Percentiles rank a stretch among this genome's conserved stretches.
Evolutionary conservation across 352 stramenopile species (phyloP).

Genomic region (Pythium utonaiense): DNA sequence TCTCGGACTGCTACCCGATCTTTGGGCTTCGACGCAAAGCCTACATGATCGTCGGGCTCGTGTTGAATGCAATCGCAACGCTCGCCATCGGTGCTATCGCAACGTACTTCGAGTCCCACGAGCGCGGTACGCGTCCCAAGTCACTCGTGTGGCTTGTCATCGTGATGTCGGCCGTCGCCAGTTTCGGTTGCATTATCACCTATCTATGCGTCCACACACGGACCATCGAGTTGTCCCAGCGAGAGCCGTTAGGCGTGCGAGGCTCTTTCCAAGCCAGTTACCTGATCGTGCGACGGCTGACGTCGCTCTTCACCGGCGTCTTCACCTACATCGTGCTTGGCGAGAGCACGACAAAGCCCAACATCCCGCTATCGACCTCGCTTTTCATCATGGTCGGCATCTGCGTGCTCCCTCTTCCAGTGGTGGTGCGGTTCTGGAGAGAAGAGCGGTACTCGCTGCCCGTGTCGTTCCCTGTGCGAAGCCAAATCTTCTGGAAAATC

Average conservation of each 20-base stretch:
- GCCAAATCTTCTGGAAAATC: slow-evolving; percentile 43
- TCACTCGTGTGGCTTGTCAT: slow-evolving; percentile 25
- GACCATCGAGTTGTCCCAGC: slow-evolving; percentile 41
- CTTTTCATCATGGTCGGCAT: slow-evolving; percentile 33
- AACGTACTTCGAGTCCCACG: slow-evolving; percentile 21
- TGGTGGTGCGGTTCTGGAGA: slow-evolving; percentile 33
- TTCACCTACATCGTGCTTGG: slow-evolving; percentile 23
- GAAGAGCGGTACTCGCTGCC: slow-evolving; percentile 35
- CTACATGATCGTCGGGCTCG: slow-evolving; percentile 34
- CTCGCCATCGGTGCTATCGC: slow-evolving; percentile 19
- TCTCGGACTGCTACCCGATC: slow-evolving; percentile 34
- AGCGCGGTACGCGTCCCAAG: not conserved
- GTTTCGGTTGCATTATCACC: slow-evolving; percentile 40
- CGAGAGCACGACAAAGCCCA: not conserved
- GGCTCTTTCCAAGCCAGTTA: slow-evolving; percentile 32
- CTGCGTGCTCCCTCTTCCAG: slow-evolving; percentile 25
- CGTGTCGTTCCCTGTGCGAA: slow-evolving; percentile 30
- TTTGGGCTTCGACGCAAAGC: slow-evolving; percentile 29
- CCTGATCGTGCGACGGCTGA: slow-evolving; percentile 32
- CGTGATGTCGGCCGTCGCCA: slow-evolving; percentile 27
- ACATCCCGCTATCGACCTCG: slow-evolving; percentile 25
- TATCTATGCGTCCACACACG: slow-evolving; percentile 39
- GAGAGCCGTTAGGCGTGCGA: slow-evolving; percentile 29
- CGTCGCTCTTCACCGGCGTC: slow-evolving; percentile 15
- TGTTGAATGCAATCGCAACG: slow-evolving; percentile 21